These are phyloP conservation scores for Chiua sp. DNA, from an alignment of 1,284 basidiomycete species.

Conservation along the genomic window DNA sequence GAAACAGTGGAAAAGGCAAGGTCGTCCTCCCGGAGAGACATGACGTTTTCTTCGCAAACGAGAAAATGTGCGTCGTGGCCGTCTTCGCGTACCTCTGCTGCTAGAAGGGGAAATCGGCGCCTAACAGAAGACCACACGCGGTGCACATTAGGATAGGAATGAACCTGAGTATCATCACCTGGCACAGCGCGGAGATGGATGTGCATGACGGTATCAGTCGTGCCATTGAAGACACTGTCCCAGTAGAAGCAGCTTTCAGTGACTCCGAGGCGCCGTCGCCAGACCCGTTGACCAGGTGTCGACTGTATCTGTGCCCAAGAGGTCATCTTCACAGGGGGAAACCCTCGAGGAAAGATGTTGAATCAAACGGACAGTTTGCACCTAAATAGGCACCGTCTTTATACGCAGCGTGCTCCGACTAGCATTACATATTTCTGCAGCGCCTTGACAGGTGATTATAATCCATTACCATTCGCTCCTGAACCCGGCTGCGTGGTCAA, in stretches of 20 bases:
- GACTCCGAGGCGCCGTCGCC: background rate
- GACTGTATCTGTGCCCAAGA: background rate
- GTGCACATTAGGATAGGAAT: background rate
- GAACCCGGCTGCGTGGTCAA: too few species aligned
- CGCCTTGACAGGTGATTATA: background rate
- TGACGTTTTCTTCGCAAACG: background rate
- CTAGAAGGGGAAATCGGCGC: background rate
- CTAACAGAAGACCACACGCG: background rate
- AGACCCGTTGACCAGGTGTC: background rate
- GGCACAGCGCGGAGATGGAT: background rate
- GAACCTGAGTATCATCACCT: background rate
- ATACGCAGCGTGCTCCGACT: background rate
- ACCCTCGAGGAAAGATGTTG: background rate
- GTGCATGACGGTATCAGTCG: background rate
- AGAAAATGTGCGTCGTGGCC: background rate
- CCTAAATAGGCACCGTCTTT: background rate
- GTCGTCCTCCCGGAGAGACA: background rate
- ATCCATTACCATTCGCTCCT: background rate
- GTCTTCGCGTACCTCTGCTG: background rate
- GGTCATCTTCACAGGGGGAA: background rate
- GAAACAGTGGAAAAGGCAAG: background rate
- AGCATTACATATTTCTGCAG: background rate
- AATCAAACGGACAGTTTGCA: background rate
- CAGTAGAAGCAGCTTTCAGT: background rate
- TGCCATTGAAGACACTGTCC: background rate